A percentile compares a stretch with the other conserved stretches of the same genome.
Evolutionary conservation across 345 rosid genomes (phyloP).

Genomic region (Populus alba): DNA sequence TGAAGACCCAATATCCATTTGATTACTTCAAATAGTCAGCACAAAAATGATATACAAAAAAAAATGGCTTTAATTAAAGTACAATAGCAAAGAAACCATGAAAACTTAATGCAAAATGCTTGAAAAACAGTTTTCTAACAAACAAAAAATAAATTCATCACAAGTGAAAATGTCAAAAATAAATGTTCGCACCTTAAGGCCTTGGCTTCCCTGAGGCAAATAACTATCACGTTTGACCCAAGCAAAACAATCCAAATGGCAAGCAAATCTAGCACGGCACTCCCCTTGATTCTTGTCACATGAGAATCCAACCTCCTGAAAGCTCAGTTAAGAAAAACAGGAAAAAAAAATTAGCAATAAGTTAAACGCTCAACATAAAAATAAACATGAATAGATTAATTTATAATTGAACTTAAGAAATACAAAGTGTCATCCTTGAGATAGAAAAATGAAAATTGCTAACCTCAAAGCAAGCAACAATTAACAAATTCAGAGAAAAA

Average conservation of each 20-base stretch:
- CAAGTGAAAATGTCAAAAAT: slow-evolving; percentile 7
- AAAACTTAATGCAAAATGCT: neutral
- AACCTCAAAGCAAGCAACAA: neutral
- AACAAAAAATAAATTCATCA: slow-evolving; percentile 7
- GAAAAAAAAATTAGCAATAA: neutral
- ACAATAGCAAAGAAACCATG: neutral
- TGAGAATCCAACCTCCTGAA: slow-evolving; percentile 86
- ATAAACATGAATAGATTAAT: neutral
- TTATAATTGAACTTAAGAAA: neutral
- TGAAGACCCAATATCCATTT: neutral
- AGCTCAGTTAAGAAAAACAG: slow-evolving; percentile 18
- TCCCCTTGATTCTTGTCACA: slow-evolving; percentile 91
- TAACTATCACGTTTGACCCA: slow-evolving; percentile 99
- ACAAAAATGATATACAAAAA: neutral
- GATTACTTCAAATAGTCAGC: neutral
- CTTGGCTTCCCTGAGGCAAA: slow-evolving; percentile 98
- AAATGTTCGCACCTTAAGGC: slow-evolving; percentile 69
- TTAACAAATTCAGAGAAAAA: neutral
- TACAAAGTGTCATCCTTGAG: neutral
- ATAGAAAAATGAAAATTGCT: neutral
- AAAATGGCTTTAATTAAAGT: neutral
- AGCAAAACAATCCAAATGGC: slow-evolving; percentile 98
- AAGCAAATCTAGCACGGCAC: slow-evolving; percentile 86
- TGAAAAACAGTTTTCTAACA: slow-evolving; percentile 9
- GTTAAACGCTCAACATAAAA: neutral